A percentile compares a stretch with the other conserved stretches of the same genome.
Evolutionary conservation across 805 yeast species (phyloP).

Genomic region (Clavispora vitiphila): DNA sequence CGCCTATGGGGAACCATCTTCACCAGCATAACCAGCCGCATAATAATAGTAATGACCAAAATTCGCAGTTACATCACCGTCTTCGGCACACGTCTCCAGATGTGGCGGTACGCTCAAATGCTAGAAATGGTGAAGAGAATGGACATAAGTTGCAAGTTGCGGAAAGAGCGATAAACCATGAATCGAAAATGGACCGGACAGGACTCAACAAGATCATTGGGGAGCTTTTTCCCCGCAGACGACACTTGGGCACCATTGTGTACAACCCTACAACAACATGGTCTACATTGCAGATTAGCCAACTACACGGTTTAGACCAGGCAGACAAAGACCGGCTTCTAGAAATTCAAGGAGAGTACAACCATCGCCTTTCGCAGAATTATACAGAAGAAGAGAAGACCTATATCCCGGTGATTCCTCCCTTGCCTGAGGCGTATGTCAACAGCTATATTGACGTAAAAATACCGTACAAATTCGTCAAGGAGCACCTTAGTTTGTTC

Average conservation of each 20-base stretch:
- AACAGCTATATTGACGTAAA: slow-evolving; percentile 50
- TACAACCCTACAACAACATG: slow-evolving; percentile 56
- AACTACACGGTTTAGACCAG: slow-evolving; percentile 15
- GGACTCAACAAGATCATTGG: slow-evolving; percentile 14
- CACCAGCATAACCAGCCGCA: background rate
- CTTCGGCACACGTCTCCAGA: background rate
- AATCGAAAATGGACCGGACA: background rate
- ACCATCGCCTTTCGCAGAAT: slow-evolving; percentile 9
- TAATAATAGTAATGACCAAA: background rate
- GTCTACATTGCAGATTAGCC: slow-evolving; percentile 31
- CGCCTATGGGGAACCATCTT: background rate
- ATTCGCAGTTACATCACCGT: background rate
- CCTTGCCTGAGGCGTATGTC: slow-evolving; percentile 34
- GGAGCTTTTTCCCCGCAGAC: slow-evolving; percentile 27
- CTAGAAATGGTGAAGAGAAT: background rate
- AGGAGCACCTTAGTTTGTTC: slow-evolving; percentile 35
- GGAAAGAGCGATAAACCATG: background rate
- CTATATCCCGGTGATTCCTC: slow-evolving; percentile 37
- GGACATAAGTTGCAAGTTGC: background rate
- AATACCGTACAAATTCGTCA: slow-evolving; percentile 44
- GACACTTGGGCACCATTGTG: slow-evolving; percentile 27
- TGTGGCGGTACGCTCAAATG: background rate
- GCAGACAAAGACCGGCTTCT: slow-evolving; percentile 25
- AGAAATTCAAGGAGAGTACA: slow-evolving; percentile 16
- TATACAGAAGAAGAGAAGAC: slow-evolving; percentile 15